These are phyloP conservation scores for Pythium vanterpoolii DNA, from an alignment of 352 stramenopile species.

Conservation along the genomic window DNA sequence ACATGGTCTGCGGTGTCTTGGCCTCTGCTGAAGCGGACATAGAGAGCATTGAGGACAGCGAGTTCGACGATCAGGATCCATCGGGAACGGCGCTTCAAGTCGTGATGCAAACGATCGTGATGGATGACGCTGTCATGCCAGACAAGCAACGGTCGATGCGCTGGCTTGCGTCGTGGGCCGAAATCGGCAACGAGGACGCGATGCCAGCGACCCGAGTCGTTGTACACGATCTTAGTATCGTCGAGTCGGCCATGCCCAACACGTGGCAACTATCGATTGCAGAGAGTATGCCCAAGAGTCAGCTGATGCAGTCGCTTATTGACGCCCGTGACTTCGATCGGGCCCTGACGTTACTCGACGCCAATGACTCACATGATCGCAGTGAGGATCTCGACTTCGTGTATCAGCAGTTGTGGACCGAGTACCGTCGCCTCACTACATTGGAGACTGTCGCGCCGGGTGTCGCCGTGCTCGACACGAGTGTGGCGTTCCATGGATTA, in stretches of 20 bases:
- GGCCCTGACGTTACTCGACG: slow-evolving; percentile 27
- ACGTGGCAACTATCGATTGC: slow-evolving; percentile 3
- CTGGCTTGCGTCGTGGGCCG: not conserved
- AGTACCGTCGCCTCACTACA: slow-evolving; percentile 27
- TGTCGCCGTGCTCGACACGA: slow-evolving; percentile 4
- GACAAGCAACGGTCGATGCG: not conserved
- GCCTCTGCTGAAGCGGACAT: slow-evolving; percentile 1
- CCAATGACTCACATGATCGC: not conserved
- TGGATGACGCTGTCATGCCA: not conserved
- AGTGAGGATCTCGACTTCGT: slow-evolving; percentile 37
- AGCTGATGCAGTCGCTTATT: slow-evolving; percentile 44
- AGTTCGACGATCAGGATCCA: not conserved
- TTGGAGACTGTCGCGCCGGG: slow-evolving; percentile 6
- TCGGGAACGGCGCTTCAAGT: not conserved
- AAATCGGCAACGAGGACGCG: not conserved
- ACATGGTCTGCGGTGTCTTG: slow-evolving; percentile 1
- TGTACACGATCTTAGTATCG: not conserved
- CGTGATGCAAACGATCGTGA: not conserved
- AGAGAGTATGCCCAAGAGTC: not conserved
- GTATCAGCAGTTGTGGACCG: slow-evolving; percentile 45
- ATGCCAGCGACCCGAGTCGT: not conserved
- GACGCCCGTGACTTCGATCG: slow-evolving; percentile 33
- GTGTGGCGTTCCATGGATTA: not conserved
- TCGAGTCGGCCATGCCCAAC: not conserved
- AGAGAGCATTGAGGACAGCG: not conserved